Conservation (phyloP, 139 green algal genomes). For the Astrephomene gubernaculifera region DNA sequence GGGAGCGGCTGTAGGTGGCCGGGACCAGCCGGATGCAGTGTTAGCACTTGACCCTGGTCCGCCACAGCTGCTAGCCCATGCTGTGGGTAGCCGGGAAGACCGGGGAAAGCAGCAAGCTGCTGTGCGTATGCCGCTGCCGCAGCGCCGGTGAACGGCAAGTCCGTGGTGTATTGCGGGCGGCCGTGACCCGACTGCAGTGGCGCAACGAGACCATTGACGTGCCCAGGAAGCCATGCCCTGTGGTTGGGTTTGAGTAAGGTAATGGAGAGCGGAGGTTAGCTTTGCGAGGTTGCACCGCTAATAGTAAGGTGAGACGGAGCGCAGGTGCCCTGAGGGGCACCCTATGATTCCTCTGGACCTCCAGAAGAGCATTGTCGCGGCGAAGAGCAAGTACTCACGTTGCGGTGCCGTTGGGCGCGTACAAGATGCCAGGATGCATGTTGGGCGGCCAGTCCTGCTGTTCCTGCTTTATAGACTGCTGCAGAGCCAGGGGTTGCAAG, state of each 20-base stretch:
- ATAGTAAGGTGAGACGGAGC: no score
- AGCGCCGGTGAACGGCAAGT: constrained; percentile 2
- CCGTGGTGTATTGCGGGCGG: constrained; percentile 6
- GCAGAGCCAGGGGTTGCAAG: neutral
- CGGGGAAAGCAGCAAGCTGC: neutral
- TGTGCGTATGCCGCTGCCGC: constrained; percentile 21
- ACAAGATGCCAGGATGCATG: constrained; percentile 5
- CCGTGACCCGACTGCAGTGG: neutral
- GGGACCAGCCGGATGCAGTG: neutral
- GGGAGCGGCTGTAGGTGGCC: neutral
- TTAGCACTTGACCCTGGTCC: constrained; percentile 15
- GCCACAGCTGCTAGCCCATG: neutral
- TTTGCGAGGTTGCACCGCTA: no score
- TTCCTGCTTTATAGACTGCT: constrained; percentile 14
- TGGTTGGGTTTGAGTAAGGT: no score
- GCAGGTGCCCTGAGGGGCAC: no score
- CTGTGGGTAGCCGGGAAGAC: neutral
- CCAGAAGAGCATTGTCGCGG: no score
- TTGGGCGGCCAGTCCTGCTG: neutral
- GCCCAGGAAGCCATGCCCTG: constrained; percentile 20
- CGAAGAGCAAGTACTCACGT: neutral
- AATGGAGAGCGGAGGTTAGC: no score
- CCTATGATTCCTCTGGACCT: no score
- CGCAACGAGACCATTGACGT: constrained; percentile 22
- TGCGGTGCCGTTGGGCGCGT: neutral